Base-by-base conservation (phyloP, 495 filamentous ascomycete genomes). In the Elaphomyces granulatus region DNA sequence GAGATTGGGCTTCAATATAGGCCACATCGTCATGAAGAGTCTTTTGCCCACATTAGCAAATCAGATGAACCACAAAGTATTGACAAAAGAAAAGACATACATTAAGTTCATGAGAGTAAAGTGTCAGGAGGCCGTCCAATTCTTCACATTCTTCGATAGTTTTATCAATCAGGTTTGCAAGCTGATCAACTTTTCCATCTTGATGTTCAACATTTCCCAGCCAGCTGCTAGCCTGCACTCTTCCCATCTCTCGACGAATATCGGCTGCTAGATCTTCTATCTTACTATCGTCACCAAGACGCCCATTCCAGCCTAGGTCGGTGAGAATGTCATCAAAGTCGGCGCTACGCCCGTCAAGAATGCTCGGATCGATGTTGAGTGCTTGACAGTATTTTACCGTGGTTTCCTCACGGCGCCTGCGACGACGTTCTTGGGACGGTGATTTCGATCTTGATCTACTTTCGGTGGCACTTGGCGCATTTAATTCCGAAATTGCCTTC, bases 1-100 rank as follows among this genome's bases (percentile, higher is more conserved):
- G 87, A 3, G 83, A 86, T 54, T 96, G 90, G 7, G 92, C 84
- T 63, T 98, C 90, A 37, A 98, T 95, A 52, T 88, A 95, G 4
- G 87, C 77, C 33, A 98, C 86, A 59, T 98, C 90, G 23, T 95
- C 87, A 40, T 87, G 83, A 2, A 98, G 68, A 34, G 85, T 96
- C 83, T 94, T 43, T 14, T 20, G n/a, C 8, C 1, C 23, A 28
- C 26, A 47, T 72, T 53, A 77, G 65, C 42, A 47, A 46, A 31
- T 26, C n/a, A n/a, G n/a, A n/a, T n/a, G n/a, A 14, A 34, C 14
- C 20, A 38, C 16, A 17, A 32, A 3, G 23, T 37, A 15, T 28
- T 16, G 36, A 20, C 20, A 15, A 8, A 39, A 31, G 4, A 32
- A 4, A 3, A 17, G 4, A 74, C 83, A 68, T 68, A 93, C 86